phyloP scores from a whole-genome alignment of 805 yeast species.

The Myxozyma udenii region DNA sequence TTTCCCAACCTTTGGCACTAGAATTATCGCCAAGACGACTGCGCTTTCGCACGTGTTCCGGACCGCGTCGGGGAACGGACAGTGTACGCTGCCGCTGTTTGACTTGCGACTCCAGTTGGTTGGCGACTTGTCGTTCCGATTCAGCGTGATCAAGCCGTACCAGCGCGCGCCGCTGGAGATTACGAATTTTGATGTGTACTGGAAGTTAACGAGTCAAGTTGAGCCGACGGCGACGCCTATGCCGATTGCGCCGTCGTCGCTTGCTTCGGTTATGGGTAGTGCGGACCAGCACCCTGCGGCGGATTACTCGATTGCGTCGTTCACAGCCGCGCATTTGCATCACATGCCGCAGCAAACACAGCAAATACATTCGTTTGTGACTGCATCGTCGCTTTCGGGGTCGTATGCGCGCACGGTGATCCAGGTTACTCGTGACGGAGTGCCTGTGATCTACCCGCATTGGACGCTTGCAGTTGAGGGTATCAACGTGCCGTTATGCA shows the following conservation, averaged over 20 bases:
- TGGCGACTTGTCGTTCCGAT: slow-evolving; percentile 74
- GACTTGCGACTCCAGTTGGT: slow-evolving; percentile 77
- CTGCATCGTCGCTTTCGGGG: slow-evolving; percentile 87
- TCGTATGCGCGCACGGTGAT: slow-evolving; percentile 68
- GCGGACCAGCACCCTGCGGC: not conserved
- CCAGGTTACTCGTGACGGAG: slow-evolving; percentile 74
- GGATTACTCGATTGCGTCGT: not conserved
- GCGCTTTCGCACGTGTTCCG: slow-evolving; percentile 60
- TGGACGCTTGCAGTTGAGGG: slow-evolving; percentile 34
- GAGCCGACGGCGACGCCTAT: slow-evolving; percentile 24
- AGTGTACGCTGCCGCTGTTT: slow-evolving; percentile 62
- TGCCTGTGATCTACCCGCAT: slow-evolving; percentile 74
- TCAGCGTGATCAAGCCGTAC: slow-evolving; percentile 85
- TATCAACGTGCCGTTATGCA: slow-evolving; percentile 59
- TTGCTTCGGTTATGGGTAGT: slow-evolving; percentile 15
- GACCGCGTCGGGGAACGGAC: slow-evolving; percentile 37
- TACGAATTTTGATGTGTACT: slow-evolving; percentile 89
- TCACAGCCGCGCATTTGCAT: slow-evolving; percentile 17
- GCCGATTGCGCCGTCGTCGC: slow-evolving; percentile 16
- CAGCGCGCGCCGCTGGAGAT: slow-evolving; percentile 80
- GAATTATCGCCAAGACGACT: slow-evolving; percentile 83
- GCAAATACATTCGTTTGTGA: slow-evolving; percentile 65
- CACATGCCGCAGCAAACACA: slow-evolving; percentile 26
- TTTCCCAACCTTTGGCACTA: slow-evolving; percentile 91
- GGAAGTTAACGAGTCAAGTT: slow-evolving; percentile 80